Evolutionary conservation across 345 rosid genomes (phyloP).

Genomic region (Geranium brycei): DNA sequence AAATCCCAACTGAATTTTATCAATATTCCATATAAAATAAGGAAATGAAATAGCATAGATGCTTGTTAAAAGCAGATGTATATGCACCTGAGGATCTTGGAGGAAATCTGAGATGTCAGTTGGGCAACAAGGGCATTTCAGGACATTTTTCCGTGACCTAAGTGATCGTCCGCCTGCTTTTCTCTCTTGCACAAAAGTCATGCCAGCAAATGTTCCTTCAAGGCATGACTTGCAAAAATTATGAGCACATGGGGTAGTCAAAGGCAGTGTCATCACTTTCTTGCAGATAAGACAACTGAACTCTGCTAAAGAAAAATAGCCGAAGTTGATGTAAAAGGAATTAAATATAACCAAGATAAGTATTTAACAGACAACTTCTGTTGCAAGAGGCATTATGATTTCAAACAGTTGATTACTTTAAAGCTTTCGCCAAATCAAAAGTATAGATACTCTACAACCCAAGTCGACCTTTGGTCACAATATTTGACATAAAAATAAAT

Average conservation of each 20-base stretch:
- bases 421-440: not conserved
- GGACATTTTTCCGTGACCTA: slow-evolving; percentile 37
- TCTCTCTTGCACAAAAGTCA: slow-evolving; percentile 30
- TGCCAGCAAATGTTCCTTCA: slow-evolving; percentile 37
- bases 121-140: slow-evolving; percentile 57
- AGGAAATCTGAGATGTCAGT: slow-evolving; percentile 48
- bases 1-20: too few relatives aligned
- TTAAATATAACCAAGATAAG: not conserved
- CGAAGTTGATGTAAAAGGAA: not conserved
- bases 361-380: not conserved
- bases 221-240: slow-evolving; percentile 59
- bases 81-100: slow-evolving; percentile 37
- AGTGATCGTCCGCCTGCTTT: slow-evolving; percentile 38
- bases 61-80: too few relatives aligned
- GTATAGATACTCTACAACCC: not conserved
- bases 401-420: too few relatives aligned
- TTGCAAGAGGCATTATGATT: not conserved
- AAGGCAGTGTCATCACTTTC: slow-evolving; percentile 43
- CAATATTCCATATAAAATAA: too few relatives aligned
- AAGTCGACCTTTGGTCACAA: not conserved
- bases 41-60: too few relatives aligned
- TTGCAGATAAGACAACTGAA: slow-evolving; percentile 40
- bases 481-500: too few relatives aligned
- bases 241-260: slow-evolving; percentile 73
- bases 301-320: slow-evolving; percentile 18